Percentiles rank a stretch among this genome's conserved stretches.
These are phyloP conservation scores for Tilletia caries DNA, from an alignment of 1,284 basidiomycete genomes.

Conservation along the genomic window DNA sequence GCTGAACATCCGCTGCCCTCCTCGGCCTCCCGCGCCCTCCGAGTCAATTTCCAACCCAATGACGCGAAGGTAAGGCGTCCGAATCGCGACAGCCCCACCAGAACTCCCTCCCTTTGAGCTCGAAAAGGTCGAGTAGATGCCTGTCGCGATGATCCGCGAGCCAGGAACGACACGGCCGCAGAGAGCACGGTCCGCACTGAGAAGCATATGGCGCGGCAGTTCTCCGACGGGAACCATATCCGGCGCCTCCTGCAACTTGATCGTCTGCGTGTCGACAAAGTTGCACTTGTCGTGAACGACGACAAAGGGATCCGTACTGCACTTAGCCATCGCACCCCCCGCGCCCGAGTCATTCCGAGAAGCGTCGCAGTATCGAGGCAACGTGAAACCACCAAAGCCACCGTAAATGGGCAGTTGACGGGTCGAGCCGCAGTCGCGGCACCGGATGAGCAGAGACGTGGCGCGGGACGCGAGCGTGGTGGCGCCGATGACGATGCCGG, in stretches of 20 bases:
- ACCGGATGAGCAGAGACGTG: conserved; percentile 85
- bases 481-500: conserved; percentile 96
- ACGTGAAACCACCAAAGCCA: conserved; percentile 74
- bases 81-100: conserved; percentile 68
- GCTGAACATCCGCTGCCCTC: conserved; percentile 70
- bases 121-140: conserved; percentile 94
- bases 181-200: conserved; percentile 70
- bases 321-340: conserved; percentile 80
- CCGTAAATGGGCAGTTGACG: conserved; percentile 68
- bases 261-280: conserved; percentile 91
- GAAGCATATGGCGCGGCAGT: conserved; percentile 88
- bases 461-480: conserved; percentile 90
- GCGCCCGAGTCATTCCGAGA: conserved; percentile 48
- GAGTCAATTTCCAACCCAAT: conserved; percentile 85
- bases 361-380: conserved; percentile 48
- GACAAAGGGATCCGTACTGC: conserved; percentile 90
- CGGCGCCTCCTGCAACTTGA: conserved; percentile 97
- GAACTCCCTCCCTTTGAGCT: conserved; percentile 64
- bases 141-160: conserved; percentile 87
- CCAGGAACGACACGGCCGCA: conserved; percentile 69
- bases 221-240: conserved; percentile 99
- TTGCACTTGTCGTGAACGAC: conserved; percentile 91
- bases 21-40: conserved; percentile 60
- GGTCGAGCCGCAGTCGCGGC: conserved; percentile 81
- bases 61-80: conserved; percentile 90